phyloP scores from a whole-genome alignment of 2,329 filamentous ascomycete genomes.

The Penicillium sp. region DNA sequence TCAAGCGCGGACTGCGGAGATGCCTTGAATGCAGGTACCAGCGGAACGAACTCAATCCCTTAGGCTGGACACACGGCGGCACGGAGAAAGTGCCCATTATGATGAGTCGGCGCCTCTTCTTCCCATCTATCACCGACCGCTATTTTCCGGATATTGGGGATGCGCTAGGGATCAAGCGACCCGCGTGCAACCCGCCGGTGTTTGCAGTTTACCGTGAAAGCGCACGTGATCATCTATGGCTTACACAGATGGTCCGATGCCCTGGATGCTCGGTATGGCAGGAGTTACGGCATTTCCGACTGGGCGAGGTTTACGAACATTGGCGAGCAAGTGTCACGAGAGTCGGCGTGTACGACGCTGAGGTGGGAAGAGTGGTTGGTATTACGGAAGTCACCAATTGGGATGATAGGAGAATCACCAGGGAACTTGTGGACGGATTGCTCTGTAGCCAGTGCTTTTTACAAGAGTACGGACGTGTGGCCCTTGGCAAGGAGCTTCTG shows the following conservation, averaged over 20 bases:
- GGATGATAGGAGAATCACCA: not conserved
- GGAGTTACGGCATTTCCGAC: not conserved
- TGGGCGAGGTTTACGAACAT: not conserved
- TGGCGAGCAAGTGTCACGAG: not conserved
- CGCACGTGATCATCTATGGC: not conserved
- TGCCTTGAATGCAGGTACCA: not conserved
- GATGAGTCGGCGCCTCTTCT: not conserved
- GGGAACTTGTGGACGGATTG: not conserved
- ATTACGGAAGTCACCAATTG: not conserved
- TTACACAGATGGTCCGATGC: not conserved
- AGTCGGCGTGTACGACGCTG: not conserved
- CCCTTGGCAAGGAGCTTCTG: not conserved
- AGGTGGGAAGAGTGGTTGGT: too few species aligned
- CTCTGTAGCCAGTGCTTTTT: not conserved
- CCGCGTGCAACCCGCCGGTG: not conserved
- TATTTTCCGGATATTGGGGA: not conserved
- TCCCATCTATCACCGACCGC: not conserved
- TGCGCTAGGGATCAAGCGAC: not conserved
- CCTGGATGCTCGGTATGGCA: not conserved
- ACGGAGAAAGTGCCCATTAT: not conserved
- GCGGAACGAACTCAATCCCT: not conserved
- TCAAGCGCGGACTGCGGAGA: not conserved
- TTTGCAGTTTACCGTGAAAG: not conserved
- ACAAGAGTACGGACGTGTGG: not conserved
- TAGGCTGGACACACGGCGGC: not conserved